Evolutionary conservation across 1,284 basidiomycete species (phyloP), one percentile per base, ranked within the genome.

Genomic region (Austropuccinia psidii): DNA sequence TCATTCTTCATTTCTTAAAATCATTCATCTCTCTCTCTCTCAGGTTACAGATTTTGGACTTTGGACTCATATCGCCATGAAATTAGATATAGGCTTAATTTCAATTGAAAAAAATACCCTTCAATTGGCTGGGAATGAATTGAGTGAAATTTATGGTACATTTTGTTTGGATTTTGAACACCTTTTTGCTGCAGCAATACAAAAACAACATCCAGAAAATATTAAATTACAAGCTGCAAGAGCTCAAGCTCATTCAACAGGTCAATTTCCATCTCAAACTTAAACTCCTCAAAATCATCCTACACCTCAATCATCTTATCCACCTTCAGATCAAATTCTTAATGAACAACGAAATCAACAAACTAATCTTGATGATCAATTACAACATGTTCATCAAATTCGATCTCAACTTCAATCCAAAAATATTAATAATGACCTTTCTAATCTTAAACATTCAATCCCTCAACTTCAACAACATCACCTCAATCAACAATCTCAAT

Each of bases 131-230:
- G 58, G 33, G 15, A 72, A 72, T 24, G 58, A 72, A 27, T 33
- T 72, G n/a, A 37, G 58, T 43, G 69, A 72, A 11, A 31, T 62
- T 29, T 72, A 72, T 72, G 57, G 69, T 27, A 54, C 47, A 9
- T 72, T 61, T 31, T 72, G 69, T 37, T 49, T 72, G 15, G 69
- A 72, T 4, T 41, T 72, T 27, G 69, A 72, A 50, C 49, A 62
- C 43, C 45, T 50, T n/a, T 27, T 72, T 24, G 17, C 52, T 29
- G 41, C 21, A 13, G 47, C 58, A 24, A 21, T 69, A 29, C 67
- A 58, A 27, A 69, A 69, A 41, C 54, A 58, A 58, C 9, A 52
- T 15, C 54, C 41, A 45, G 67, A 69, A 33, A 11, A 49, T 21
- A 8, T 54, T 24, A 72, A 62, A 43, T n/a, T n/a, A n/a, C n/a